Percentiles rank a stretch among this genome's conserved stretches.
Evolutionary conservation across 208 protist genomes (phyloP).

Genomic region (Lotmaria passim): DNA sequence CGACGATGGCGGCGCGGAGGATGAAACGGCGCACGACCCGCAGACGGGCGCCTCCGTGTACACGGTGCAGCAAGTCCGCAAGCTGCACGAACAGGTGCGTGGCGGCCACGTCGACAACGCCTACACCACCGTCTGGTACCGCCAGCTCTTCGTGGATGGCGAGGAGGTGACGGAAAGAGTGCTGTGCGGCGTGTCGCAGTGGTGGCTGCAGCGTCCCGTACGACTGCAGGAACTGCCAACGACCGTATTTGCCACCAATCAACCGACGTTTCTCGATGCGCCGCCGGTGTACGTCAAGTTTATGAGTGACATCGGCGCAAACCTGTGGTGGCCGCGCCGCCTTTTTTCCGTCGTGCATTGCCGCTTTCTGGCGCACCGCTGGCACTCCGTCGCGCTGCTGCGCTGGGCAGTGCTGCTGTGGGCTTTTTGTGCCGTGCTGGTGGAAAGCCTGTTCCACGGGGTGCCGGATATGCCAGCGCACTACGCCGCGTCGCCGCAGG

Average conservation of each 20-base stretch:
- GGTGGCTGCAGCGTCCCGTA: conserved; percentile 62
- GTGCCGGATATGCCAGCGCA: conserved; percentile 3
- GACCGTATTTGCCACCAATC: background rate
- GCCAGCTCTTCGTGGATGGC: conserved; percentile 38
- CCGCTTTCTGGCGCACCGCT: conserved; percentile 6
- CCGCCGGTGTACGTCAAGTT: conserved; percentile 35
- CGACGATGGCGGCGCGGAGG: conserved; percentile 23
- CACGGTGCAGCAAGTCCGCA: conserved; percentile 34
- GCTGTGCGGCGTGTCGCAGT: conserved; percentile 42
- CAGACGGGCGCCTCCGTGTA: conserved; percentile 43
- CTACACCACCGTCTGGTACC: conserved; percentile 36
- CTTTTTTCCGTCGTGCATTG: conserved; percentile 21
- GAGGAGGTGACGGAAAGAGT: conserved; percentile 20
- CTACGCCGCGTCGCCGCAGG: background rate
- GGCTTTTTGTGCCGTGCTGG: background rate
- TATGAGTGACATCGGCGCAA: conserved; percentile 25
- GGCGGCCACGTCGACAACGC: background rate
- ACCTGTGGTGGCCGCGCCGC: conserved; percentile 29
- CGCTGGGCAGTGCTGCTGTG: conserved; percentile 20
- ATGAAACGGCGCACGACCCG: conserved; percentile 36
- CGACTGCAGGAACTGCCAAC: conserved; percentile 36
- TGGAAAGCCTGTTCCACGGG: conserved; percentile 11
- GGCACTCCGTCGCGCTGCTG: background rate
- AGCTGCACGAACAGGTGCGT: conserved; percentile 1
- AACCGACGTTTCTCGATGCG: background rate